phyloP scores from a whole-genome alignment of 768 basidiomycete genomes.

The Obba rivulosa region DNA sequence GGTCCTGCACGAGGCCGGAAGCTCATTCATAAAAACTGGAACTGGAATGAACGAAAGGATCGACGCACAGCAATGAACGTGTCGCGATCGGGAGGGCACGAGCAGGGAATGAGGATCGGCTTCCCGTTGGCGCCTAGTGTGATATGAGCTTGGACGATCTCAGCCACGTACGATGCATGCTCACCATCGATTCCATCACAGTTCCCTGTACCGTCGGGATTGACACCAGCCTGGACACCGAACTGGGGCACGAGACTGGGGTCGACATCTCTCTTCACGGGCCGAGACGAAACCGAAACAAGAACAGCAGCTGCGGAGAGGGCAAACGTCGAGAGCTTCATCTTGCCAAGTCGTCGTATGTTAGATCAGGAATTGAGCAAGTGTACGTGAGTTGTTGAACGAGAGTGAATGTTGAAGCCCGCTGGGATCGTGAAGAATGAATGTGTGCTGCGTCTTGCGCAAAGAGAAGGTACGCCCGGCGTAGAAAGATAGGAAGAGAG shows the following conservation, averaged over 20 bases:
- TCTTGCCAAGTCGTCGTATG: constrained; percentile 4
- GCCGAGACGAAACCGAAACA: constrained; percentile 35
- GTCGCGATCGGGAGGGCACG: constrained; percentile 30
- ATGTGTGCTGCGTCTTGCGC: constrained; percentile 15
- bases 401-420: constrained; percentile 1
- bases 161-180: background rate
- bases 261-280: constrained; percentile 45
- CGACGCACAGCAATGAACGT: constrained; percentile 11
- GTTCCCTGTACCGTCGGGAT: constrained; percentile 27
- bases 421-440: background rate
- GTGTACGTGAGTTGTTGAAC: constrained; percentile 4
- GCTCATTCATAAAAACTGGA: background rate
- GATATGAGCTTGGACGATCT: background rate
- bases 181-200: constrained; percentile 19
- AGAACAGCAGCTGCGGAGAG: constrained; percentile 27
- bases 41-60: background rate
- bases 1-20: constrained; percentile 17
- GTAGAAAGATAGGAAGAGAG: constrained; percentile 8
- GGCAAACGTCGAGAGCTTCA: constrained; percentile 32
- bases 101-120: constrained; percentile 30
- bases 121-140: constrained; percentile 4
- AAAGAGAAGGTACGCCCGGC: constrained; percentile 13
- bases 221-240: constrained; percentile 25
- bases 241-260: constrained; percentile 27
- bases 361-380: constrained; percentile 6